Percentiles rank a stretch among this genome's conserved stretches.
Evolutionary conservation across 2,329 filamentous ascomycete species (phyloP).

Genomic region (Microdochium paspali): DNA sequence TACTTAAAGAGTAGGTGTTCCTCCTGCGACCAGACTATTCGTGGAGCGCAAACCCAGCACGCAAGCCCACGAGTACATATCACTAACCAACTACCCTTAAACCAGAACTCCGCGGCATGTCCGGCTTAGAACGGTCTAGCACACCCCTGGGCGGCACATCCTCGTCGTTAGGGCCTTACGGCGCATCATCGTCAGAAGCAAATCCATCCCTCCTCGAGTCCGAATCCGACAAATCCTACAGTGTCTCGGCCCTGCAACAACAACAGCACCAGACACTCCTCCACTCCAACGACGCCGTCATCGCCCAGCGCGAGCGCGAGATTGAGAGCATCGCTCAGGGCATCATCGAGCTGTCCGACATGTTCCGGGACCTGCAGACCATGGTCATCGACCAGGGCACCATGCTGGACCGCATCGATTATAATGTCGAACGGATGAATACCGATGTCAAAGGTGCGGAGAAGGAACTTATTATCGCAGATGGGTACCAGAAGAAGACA

Average conservation of each 20-base stretch:
- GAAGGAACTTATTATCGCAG: conserved; percentile 82
- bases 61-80: conserved; percentile 9
- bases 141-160: conserved; percentile 24
- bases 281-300: conserved; percentile 71
- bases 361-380: conserved; percentile 89
- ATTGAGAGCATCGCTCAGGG: conserved; percentile 98
- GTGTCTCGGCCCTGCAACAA: conserved; percentile 71
- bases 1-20: conserved; percentile 77
- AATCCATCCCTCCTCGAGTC: conserved; percentile 89
- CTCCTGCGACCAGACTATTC: neutral
- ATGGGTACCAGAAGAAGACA: conserved; percentile 77
- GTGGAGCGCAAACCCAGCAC: neutral
- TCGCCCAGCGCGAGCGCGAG: conserved; percentile 86
- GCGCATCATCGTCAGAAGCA: conserved; percentile 23
- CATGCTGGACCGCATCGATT: conserved; percentile 90
- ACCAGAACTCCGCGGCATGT: conserved; percentile 65
- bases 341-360: conserved; percentile 92
- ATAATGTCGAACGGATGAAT: conserved; percentile 95
- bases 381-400: conserved; percentile 94
- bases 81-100: neutral
- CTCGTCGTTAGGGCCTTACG: neutral
- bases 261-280: conserved; percentile 42
- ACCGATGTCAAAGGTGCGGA: conserved; percentile 87
- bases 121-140: conserved; percentile 30
- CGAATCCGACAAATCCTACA: conserved; percentile 86